These are phyloP conservation scores for Mortierella sp. DNA, from an alignment of 371 early-diverging fungal species.

Conservation along the genomic window DNA sequence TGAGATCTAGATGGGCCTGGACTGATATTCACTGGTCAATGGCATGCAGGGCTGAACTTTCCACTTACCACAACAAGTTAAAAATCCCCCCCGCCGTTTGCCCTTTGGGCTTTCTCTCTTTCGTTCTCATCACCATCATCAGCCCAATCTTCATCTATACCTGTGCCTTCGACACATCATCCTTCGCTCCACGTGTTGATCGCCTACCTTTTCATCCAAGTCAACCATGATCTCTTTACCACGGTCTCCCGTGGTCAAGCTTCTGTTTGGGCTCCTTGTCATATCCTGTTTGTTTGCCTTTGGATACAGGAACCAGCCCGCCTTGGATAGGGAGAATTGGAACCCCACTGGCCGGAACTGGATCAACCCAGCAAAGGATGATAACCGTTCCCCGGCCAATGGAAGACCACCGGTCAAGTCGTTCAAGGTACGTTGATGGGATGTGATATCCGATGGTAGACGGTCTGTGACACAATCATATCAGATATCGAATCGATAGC, in stretches of 20 bases:
- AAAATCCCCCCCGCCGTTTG: too few relatives aligned
- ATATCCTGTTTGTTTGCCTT: slow-evolving; percentile 17
- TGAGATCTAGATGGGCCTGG: too few relatives aligned
- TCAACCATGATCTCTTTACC: slow-evolving; percentile 13
- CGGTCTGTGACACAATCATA: neutral
- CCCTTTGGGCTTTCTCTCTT: neutral
- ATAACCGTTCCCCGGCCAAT: neutral
- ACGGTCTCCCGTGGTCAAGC: slow-evolving; percentile 30
- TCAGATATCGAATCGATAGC: neutral
- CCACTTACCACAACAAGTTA: too few relatives aligned
- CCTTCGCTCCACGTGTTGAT: neutral
- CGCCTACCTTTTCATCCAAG: neutral
- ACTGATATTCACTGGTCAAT: too few relatives aligned
- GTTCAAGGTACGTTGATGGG: slow-evolving; percentile 13
- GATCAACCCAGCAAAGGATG: too few relatives aligned
- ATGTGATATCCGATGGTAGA: neutral
- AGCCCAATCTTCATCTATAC: neutral
- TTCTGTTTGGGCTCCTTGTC: slow-evolving; percentile 17
- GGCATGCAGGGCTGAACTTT: too few relatives aligned
- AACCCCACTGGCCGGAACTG: neutral
- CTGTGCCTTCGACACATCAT: neutral
- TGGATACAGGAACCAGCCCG: slow-evolving; percentile 16
- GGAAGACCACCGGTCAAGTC: neutral
- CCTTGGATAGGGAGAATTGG: slow-evolving; percentile 11
- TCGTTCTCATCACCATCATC: slow-evolving; percentile 1